phyloP scores from a whole-genome alignment of 1,284 basidiomycete genomes.

The Ustilago vetiveriae region DNA sequence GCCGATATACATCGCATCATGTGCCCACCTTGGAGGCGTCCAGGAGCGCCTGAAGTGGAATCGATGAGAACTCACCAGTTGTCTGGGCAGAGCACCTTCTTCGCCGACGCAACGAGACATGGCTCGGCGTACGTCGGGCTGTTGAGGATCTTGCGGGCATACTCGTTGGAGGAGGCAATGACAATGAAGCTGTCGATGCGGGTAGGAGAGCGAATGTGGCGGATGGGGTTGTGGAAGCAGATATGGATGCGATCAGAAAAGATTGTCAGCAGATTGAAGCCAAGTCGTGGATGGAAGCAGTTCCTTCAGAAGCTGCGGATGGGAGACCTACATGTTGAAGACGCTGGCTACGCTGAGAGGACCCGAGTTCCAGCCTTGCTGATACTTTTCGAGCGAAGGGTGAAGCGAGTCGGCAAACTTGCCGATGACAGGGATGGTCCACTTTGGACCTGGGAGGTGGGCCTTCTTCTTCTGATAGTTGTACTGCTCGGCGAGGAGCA shows the following conservation, averaged over 20 bases:
- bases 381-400: slow-evolving; percentile 65
- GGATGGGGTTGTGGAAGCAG: no score
- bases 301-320: no score
- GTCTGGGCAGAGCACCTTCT: slow-evolving; percentile 83
- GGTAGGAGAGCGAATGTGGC: no score
- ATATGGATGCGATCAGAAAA: not conserved
- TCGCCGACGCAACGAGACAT: slow-evolving; percentile 91
- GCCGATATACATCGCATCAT: no score
- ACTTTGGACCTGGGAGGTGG: slow-evolving; percentile 60
- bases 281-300: no score
- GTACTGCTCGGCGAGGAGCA: slow-evolving; percentile 58
- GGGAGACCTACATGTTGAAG: slow-evolving; percentile 66
- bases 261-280: slow-evolving; percentile 3
- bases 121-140: slow-evolving; percentile 71
- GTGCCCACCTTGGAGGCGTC: slow-evolving; percentile 3
- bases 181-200: slow-evolving; percentile 62
- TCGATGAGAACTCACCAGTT: slow-evolving; percentile 76
- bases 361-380: slow-evolving; percentile 66
- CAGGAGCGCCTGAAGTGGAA: not conserved
- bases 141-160: slow-evolving; percentile 66
- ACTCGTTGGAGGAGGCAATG: slow-evolving; percentile 64
- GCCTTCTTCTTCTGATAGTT: slow-evolving; percentile 60
- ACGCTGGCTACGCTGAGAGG: slow-evolving; percentile 66
- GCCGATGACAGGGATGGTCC: slow-evolving; percentile 67
- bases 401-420: slow-evolving; percentile 66